Conservation (phyloP, 2,329 filamentous ascomycete genomes). For the Sporothrix curviconia region DNA sequence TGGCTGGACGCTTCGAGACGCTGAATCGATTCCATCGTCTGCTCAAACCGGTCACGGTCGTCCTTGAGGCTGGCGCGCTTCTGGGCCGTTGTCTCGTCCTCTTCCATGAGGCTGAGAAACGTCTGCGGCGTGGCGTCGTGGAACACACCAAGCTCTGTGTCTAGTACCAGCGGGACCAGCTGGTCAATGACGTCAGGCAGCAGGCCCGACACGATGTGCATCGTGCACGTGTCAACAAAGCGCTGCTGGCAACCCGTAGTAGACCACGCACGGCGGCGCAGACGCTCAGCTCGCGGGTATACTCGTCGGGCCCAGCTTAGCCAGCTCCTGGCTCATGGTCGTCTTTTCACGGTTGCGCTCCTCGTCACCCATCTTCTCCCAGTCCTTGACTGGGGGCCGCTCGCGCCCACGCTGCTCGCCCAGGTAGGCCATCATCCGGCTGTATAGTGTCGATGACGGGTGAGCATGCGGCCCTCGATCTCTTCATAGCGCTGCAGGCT, state of each 20-base stretch:
- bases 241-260: slow-evolving; percentile 63
- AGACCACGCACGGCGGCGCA: slow-evolving; percentile 58
- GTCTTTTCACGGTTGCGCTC: slow-evolving; percentile 39
- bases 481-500: slow-evolving; percentile 40
- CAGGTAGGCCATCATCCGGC: slow-evolving; percentile 40
- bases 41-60: slow-evolving; percentile 28
- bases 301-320: slow-evolving; percentile 53
- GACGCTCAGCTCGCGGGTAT: slow-evolving; percentile 52
- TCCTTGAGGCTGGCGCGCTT: slow-evolving; percentile 27
- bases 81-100: slow-evolving; percentile 28
- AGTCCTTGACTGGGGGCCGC: slow-evolving; percentile 29
- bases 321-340: slow-evolving; percentile 35
- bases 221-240: slow-evolving; percentile 52
- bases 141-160: slow-evolving; percentile 37
- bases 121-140: slow-evolving; percentile 21
- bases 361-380: slow-evolving; percentile 43
- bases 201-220: slow-evolving; percentile 43
- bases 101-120: slow-evolving; percentile 32
- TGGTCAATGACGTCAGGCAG: slow-evolving; percentile 37
- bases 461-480: slow-evolving; percentile 39
- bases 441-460: slow-evolving; percentile 42
- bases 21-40: slow-evolving; percentile 30
- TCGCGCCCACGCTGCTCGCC: slow-evolving; percentile 24
- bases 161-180: slow-evolving; percentile 37
- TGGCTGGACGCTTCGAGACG: slow-evolving; percentile 24